Evolutionary conservation across 805 yeast genomes (phyloP), one percentile per base, ranked within the genome.

Genomic region (Candida sanyiensis): DNA sequence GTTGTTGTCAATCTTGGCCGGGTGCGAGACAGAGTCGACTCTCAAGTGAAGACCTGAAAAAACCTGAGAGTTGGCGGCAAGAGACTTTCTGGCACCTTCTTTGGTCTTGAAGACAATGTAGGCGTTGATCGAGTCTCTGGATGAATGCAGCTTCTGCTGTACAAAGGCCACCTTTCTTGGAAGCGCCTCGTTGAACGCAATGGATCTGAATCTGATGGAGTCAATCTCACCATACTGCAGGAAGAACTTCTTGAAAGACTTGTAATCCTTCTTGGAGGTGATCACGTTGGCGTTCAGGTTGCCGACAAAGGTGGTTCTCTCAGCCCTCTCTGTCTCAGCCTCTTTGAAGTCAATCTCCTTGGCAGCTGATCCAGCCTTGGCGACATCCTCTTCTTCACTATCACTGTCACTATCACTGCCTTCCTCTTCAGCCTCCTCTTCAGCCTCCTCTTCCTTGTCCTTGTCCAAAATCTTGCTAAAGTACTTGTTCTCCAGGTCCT

Each of bases 111-210:
- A 90, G 4, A 93, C 97, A 34, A 90, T 70, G 57, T 93, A 93
- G 12, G 96, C 87, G 59, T 93, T 93, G 32, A 89, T 73, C 2
- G 93, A 75, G 38, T 85, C 90, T 59, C 94, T 74, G 21, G 78
- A 71, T 33, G 76, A 72, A 56, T 89, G 90, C 43, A 89, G 69
- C 45, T 80, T 76, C 56, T 85, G 86, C 52, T 80, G 75, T 44
- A 84, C 81, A 57, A 80, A 87, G 0, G 98, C 97, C 26, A 85
- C 88, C 56, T 88, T 90, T 58, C 97, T 75, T 39, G 97, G 97
- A 35, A 88, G 69, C 24, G 83, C 79, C 55, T 88, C 94, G 39
- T 82, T 78, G 47, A 89, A 86, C 3, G 96, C 85, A 48, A 93
- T 82, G 3, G 97, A 88, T 63, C 99, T 75, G 68, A 88, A 93